Evolutionary conservation across 2,329 filamentous ascomycete species (phyloP).

Genomic region (Fusarium sp.): DNA sequence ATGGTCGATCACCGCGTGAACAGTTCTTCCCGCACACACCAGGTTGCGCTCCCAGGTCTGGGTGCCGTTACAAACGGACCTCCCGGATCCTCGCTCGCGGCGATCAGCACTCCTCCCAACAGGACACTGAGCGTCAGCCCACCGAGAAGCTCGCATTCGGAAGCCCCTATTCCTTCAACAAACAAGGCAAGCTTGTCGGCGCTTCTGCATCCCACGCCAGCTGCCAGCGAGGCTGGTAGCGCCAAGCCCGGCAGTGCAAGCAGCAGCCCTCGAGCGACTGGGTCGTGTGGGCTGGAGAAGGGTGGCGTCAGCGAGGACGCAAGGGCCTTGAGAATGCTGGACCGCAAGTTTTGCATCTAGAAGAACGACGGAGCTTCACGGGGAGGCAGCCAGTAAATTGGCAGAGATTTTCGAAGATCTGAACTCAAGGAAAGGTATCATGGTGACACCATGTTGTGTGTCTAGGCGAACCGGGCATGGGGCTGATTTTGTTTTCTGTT

Average conservation of each 20-base stretch:
- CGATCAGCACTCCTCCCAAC: constrained; percentile 57
- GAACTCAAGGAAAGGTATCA: neutral
- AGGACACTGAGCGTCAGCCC: constrained; percentile 63
- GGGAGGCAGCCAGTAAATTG: neutral
- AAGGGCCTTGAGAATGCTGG: constrained; percentile 73
- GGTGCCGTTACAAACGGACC: constrained; percentile 48
- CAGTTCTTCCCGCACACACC: constrained; percentile 52
- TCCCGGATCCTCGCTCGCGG: constrained; percentile 41
- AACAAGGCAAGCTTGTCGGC: constrained; percentile 62
- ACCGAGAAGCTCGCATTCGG: constrained; percentile 55
- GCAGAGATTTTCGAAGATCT: neutral
- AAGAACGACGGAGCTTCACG: neutral
- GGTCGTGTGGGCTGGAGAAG: constrained; percentile 45
- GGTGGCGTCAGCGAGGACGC: constrained; percentile 71
- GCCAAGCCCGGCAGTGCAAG: constrained; percentile 58
- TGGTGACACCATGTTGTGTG: neutral
- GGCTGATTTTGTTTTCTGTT: constrained; percentile 24
- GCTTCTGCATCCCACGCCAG: constrained; percentile 63
- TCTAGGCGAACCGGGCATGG: constrained; percentile 16
- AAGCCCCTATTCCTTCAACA: constrained; percentile 33
- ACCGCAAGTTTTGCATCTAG: constrained; percentile 65
- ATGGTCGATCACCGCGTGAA: constrained; percentile 54
- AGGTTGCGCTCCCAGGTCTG: constrained; percentile 59
- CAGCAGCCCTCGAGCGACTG: constrained; percentile 53
- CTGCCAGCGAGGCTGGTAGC: constrained; percentile 59